Conservation (phyloP, 2,329 filamentous ascomycete species). For the Epichloe baconii region DNA sequence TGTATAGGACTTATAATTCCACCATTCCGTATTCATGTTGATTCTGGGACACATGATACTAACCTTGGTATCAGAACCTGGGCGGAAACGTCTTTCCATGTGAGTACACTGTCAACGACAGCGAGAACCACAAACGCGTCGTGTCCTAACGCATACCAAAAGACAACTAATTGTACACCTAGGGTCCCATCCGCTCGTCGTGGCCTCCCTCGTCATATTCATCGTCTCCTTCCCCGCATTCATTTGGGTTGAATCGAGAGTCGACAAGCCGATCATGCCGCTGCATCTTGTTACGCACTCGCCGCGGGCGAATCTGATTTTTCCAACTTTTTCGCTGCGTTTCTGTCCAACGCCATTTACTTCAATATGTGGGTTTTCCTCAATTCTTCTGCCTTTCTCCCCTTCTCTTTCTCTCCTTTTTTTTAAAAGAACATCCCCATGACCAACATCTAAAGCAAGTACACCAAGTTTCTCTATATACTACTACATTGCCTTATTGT, state of each 20-base stretch:
- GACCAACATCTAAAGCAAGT: too few species aligned
- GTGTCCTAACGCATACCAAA: not conserved
- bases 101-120: slow-evolving; percentile 16
- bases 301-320: slow-evolving; percentile 45
- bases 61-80: slow-evolving; percentile 30
- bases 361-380: slow-evolving; percentile 39
- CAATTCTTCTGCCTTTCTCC: not conserved
- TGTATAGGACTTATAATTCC: too few species aligned
- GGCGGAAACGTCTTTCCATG: slow-evolving; percentile 52
- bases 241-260: slow-evolving; percentile 37
- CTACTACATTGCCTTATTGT: too few species aligned
- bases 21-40: too few species aligned
- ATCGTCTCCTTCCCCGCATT: slow-evolving; percentile 35
- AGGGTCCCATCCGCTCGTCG: slow-evolving; percentile 47
- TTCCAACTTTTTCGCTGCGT: slow-evolving; percentile 36
- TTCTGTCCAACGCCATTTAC: slow-evolving; percentile 41
- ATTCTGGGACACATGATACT: too few species aligned
- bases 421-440: not conserved
- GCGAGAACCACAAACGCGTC: not conserved
- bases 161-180: not conserved
- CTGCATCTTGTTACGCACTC: slow-evolving; percentile 34
- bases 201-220: slow-evolving; percentile 36
- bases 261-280: slow-evolving; percentile 46
- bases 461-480: too few species aligned
- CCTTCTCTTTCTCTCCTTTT: not conserved